A percentile compares a stretch with the other conserved stretches of the same genome.
Conservation (phyloP, 192 early-diverging fungal genomes). For the Coemansia sp. region DNA sequence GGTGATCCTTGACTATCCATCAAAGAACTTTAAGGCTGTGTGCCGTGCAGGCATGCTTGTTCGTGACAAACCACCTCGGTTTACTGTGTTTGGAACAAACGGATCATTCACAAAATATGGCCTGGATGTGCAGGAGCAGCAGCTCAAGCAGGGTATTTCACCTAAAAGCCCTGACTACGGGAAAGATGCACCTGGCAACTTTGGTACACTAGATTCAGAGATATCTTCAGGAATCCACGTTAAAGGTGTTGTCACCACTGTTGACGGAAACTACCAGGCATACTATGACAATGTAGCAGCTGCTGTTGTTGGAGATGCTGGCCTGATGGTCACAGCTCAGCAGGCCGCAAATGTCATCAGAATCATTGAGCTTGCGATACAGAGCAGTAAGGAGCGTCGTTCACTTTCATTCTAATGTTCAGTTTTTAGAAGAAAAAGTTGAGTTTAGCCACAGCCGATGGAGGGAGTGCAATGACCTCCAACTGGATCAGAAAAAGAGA, state of each 20-base stretch:
- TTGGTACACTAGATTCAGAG: conserved; percentile 60
- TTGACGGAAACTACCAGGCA: conserved; percentile 59
- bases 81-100: conserved; percentile 65
- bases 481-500: too few relatives aligned
- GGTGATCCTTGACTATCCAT: conserved; percentile 61
- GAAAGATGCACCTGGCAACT: conserved; percentile 49
- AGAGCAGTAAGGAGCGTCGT: conserved; percentile 60
- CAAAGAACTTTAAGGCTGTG: conserved; percentile 60
- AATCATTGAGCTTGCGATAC: conserved; percentile 67
- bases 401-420: conserved; percentile 52
- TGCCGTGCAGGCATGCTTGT: conserved; percentile 71
- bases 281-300: conserved; percentile 69
- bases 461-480: too few relatives aligned
- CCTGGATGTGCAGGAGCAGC: conserved; percentile 73
- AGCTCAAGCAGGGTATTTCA: conserved; percentile 65
- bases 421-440: background rate
- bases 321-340: conserved; percentile 62
- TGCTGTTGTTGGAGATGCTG: conserved; percentile 54
- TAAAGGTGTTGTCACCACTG: conserved; percentile 57
- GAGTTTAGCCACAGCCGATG: too few relatives aligned
- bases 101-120: conserved; percentile 68
- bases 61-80: conserved; percentile 62
- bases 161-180: conserved; percentile 59
- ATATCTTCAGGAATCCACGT: conserved; percentile 49
- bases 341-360: conserved; percentile 67